These are phyloP conservation scores for Pichia sp. DNA, from an alignment of 1,139 yeast genomes.

Conservation along the genomic window DNA sequence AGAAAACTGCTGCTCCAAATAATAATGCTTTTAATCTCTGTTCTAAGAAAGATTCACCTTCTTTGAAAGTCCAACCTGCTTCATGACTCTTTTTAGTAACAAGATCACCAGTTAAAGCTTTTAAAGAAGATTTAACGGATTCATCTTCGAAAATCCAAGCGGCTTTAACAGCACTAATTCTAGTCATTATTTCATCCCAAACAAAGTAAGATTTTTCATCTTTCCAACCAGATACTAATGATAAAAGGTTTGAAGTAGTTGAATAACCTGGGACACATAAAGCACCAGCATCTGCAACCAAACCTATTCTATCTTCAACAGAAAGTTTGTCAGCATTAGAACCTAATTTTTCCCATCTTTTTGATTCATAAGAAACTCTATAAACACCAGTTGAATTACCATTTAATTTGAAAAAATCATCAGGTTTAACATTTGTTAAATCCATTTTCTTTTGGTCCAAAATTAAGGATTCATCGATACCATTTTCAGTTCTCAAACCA, in stretches of 20 bases:
- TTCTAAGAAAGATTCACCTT: conserved; percentile 57
- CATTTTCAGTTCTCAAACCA: conserved; percentile 53
- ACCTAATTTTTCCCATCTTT: conserved; percentile 42
- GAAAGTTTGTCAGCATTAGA: conserved; percentile 44
- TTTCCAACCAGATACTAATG: conserved; percentile 40
- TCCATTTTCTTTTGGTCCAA: conserved; percentile 54
- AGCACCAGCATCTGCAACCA: conserved; percentile 59
- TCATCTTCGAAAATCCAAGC: conserved; percentile 70
- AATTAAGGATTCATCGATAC: conserved; percentile 57
- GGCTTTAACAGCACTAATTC: conserved; percentile 46
- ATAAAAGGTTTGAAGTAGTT: conserved; percentile 44
- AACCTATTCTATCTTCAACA: conserved; percentile 57
- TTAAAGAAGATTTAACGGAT: conserved; percentile 47
- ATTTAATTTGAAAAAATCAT: conserved; percentile 53
- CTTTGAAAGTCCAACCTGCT: conserved; percentile 64
- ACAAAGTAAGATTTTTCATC: conserved; percentile 53
- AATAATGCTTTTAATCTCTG: conserved; percentile 71
- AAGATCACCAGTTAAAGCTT: conserved; percentile 51
- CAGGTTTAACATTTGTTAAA: conserved; percentile 10
- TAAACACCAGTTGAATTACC: conserved; percentile 59
- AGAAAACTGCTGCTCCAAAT: conserved; percentile 59
- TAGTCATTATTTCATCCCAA: conserved; percentile 55
- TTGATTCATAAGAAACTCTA: conserved; percentile 56
- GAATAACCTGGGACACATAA: conserved; percentile 56
- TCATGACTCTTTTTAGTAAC: conserved; percentile 50